A percentile compares a stretch with the other conserved stretches of the same genome.
Evolutionary conservation across 306 rosid genomes (phyloP).

Genomic region (Vigna nakashimae): DNA sequence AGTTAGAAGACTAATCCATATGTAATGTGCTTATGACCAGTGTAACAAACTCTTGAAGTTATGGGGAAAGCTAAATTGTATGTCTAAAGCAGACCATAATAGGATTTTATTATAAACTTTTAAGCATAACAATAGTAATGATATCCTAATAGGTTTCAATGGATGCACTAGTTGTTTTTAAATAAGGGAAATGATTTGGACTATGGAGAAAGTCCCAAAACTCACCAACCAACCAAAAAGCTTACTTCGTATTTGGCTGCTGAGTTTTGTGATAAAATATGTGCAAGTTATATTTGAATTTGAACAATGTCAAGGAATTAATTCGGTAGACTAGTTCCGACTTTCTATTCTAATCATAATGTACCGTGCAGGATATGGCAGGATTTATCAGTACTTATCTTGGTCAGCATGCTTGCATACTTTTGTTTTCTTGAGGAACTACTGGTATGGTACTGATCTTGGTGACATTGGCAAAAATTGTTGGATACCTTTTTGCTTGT

Average conservation of each 20-base stretch:
- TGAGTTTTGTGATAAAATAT: not conserved
- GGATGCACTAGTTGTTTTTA: not conserved
- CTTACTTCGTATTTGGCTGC: conserved; percentile 1
- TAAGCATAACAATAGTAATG: not conserved
- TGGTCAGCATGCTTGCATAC: conserved; percentile 86
- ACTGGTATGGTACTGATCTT: conserved; percentile 57
- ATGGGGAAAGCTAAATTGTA: not conserved
- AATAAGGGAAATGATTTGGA: not conserved
- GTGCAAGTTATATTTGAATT: not conserved
- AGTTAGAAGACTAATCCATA: conserved; percentile 7
- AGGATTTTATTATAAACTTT: not conserved
- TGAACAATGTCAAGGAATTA: not conserved
- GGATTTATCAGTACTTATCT: conserved; percentile 67
- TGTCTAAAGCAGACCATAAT: not conserved
- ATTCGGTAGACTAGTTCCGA: not conserved
- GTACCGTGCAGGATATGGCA: conserved; percentile 68
- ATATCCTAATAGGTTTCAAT: conserved; percentile 2
- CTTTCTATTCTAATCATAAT: conserved; percentile 38
- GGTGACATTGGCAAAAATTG: not conserved
- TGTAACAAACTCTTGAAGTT: not conserved
- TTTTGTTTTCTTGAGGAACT: conserved; percentile 86
- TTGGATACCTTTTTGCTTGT: not conserved
- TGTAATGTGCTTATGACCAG: conserved; percentile 3
- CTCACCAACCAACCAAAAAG: conserved; percentile 8
- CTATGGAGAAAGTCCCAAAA: not conserved